These are phyloP conservation scores for Xylaria sp. DNA, from an alignment of 2,329 filamentous ascomycete genomes.

Conservation along the genomic window DNA sequence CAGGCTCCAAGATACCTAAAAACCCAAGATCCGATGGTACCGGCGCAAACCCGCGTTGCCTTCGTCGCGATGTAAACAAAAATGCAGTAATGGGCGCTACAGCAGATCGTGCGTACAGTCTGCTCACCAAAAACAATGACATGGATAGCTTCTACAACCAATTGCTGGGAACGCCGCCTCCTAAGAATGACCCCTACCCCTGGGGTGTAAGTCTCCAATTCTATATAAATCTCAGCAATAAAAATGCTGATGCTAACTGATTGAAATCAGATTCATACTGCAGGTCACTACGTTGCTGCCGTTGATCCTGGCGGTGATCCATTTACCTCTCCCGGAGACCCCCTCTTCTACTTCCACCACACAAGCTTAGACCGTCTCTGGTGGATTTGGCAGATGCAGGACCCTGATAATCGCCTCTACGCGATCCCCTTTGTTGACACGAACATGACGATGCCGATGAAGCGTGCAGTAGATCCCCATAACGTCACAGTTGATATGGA, in stretches of 20 bases:
- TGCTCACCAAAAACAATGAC: conserved; percentile 52
- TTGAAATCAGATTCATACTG: conserved; percentile 48
- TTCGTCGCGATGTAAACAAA: conserved; percentile 55
- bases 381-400: conserved; percentile 57
- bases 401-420: conserved; percentile 50
- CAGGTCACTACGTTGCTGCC: conserved; percentile 52
- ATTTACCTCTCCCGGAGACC: conserved; percentile 53
- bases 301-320: conserved; percentile 53
- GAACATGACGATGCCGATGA: conserved; percentile 44
- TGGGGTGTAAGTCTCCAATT: conserved; percentile 50
- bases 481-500: conserved; percentile 44
- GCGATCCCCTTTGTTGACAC: conserved; percentile 42
- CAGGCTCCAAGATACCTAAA: conserved; percentile 45
- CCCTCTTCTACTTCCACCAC: conserved; percentile 55
- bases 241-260: conserved; percentile 27
- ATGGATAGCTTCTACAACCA: conserved; percentile 55
- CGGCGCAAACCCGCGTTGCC: conserved; percentile 55
- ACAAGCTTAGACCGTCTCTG: conserved; percentile 53
- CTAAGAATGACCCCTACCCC: conserved; percentile 50
- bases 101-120: conserved; percentile 49
- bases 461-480: conserved; percentile 37
- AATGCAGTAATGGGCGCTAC: conserved; percentile 52
- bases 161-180: conserved; percentile 52
- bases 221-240: not conserved
- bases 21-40: conserved; percentile 51